phyloP scores from a whole-genome alignment of 164 flowering plant genomes.

The Berberis thunbergii region DNA sequence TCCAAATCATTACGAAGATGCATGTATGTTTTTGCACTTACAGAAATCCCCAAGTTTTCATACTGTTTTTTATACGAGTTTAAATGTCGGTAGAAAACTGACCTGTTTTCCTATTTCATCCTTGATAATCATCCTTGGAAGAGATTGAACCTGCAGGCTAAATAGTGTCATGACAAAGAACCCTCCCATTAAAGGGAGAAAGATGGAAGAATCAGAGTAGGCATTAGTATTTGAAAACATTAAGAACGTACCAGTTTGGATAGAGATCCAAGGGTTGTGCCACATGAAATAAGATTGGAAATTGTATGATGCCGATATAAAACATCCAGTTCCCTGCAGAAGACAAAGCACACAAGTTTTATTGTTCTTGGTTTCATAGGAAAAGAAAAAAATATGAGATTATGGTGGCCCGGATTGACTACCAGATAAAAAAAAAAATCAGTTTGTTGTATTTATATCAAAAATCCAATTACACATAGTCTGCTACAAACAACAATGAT shows the following conservation, averaged over 20 bases:
- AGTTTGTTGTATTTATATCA: too few relatives aligned
- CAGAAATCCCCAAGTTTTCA: too few relatives aligned
- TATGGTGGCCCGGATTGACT: too few relatives aligned
- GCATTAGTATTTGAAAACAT: background rate
- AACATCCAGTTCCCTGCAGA: slow-evolving; percentile 81
- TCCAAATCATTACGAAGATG: too few relatives aligned
- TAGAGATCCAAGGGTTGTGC: slow-evolving; percentile 87
- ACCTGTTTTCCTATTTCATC: slow-evolving; percentile 99
- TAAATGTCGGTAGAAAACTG: background rate
- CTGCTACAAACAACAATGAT: too few relatives aligned
- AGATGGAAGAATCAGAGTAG: background rate
- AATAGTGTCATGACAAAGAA: background rate
- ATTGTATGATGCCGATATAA: slow-evolving; percentile 74
- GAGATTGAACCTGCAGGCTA: slow-evolving; percentile 72
- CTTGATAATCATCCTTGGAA: slow-evolving; percentile 94
- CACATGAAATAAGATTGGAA: slow-evolving; percentile 83
- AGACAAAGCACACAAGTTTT: background rate
- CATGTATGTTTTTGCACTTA: too few relatives aligned
- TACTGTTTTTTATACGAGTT: background rate
- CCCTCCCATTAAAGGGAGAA: background rate
- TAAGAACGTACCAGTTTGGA: slow-evolving; percentile 62
- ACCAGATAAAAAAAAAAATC: too few relatives aligned
- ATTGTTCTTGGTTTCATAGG: background rate
- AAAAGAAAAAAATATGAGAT: too few relatives aligned
- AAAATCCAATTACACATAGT: too few relatives aligned